These are phyloP conservation scores for Colletotrichum sp. DNA, from an alignment of 2,329 filamentous ascomycete genomes.

Conservation along the genomic window DNA sequence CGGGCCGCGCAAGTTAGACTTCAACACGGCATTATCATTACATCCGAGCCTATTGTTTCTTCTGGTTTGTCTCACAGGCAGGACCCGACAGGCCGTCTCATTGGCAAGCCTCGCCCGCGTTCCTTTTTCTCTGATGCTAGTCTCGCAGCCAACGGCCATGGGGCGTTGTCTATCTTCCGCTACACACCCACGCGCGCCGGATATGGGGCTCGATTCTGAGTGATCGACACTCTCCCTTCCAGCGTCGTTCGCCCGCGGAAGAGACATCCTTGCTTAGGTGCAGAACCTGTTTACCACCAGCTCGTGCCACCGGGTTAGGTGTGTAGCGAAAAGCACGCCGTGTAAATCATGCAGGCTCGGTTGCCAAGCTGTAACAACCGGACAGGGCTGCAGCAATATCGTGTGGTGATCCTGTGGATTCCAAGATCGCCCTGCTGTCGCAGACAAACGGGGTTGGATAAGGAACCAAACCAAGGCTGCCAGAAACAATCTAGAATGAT, in stretches of 20 bases:
- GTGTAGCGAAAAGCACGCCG: not conserved
- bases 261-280: not conserved
- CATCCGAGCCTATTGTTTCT: not conserved
- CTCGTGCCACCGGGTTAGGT: constrained; percentile 12
- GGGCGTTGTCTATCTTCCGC: not conserved
- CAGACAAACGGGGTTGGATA: not conserved
- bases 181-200: not conserved
- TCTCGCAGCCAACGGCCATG: not conserved
- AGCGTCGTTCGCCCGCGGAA: not conserved
- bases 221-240: not conserved
- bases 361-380: constrained; percentile 12
- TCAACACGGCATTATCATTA: not conserved
- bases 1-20: not conserved
- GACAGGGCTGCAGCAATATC: constrained; percentile 13
- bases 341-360: constrained; percentile 3
- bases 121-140: not conserved
- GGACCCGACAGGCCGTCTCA: not conserved
- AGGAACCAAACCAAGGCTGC: not conserved
- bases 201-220: not conserved
- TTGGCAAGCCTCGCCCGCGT: not conserved
- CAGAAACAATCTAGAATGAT: not conserved
- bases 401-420: constrained; percentile 3
- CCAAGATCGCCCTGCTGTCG: not conserved
- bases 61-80: constrained; percentile 3
- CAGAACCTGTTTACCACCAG: not conserved